Evolutionary conservation across 495 filamentous ascomycete genomes (phyloP).

Genomic region (Talaromyces stipitatus): DNA sequence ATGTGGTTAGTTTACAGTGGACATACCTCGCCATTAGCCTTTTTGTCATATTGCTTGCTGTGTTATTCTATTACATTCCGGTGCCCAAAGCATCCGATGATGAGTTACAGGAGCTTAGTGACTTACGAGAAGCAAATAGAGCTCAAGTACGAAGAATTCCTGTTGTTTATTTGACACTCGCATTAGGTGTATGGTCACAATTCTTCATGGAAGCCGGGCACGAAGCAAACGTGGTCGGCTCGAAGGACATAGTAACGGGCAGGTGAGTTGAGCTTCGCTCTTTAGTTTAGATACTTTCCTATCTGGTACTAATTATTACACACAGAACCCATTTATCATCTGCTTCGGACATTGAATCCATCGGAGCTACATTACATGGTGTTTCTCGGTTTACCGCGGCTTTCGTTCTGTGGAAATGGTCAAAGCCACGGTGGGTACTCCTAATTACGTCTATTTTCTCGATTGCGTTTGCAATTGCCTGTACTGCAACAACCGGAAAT

Average conservation of each 20-base stretch:
- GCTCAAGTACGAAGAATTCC: conserved; percentile 25
- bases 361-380: too few relatives aligned
- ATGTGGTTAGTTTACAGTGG: conserved; percentile 62
- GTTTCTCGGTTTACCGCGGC: conserved; percentile 41
- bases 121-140: conserved; percentile 19
- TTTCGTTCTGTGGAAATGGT: conserved; percentile 14
- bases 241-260: too few relatives aligned
- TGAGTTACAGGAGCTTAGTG: conserved; percentile 37
- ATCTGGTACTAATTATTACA: too few relatives aligned
- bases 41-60: conserved; percentile 54
- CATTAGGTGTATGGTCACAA: conserved; percentile 37
- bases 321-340: too few relatives aligned
- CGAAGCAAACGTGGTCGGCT: conserved; percentile 34
- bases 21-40: conserved; percentile 60
- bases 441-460: conserved; percentile 29
- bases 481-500: conserved; percentile 27
- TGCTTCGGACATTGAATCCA: too few relatives aligned
- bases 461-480: conserved; percentile 32
- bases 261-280: too few relatives aligned
- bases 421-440: conserved; percentile 43
- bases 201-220: conserved; percentile 46
- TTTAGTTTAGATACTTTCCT: too few relatives aligned
- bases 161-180: conserved; percentile 35
- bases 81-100: conserved; percentile 60
- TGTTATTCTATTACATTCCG: conserved; percentile 56